Base-by-base conservation (phyloP, 1,284 basidiomycete genomes). In the Ceratobasidium sp. region DNA sequence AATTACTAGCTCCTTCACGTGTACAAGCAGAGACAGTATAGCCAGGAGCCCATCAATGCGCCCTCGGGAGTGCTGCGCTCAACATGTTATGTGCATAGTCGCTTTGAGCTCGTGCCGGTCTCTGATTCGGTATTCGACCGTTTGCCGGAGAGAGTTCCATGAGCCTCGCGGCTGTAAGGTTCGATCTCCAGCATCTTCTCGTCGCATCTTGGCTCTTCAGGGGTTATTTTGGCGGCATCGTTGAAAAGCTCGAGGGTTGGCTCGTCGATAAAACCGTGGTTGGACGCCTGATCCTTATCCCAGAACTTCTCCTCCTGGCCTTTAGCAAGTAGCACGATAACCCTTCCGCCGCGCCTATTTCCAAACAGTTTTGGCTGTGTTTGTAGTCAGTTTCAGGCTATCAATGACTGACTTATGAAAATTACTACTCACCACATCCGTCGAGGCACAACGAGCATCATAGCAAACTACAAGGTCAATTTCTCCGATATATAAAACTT, bases 401-500 rank as follows among this genome's bases (percentile, higher is more conserved):
- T 46, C 20, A 2, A 70, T n/a, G 33, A 10, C 33, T 33, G 17
- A 13, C 50, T 28, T 20, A 64, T 10, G 33, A 33, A 33, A 33
- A 33, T 33, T 33, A 33, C 33, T 12, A 82, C 91, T 80, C 83
- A 97, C 96, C 93, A 98, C 97, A 78, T 97, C 95, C 80, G 99
- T 96, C 0, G 97, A 94, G 15, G 96, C 96, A 85, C 97, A 98
- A 82, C 97, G 95, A 52, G 97, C 93, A 82, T 99, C 98, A 84
- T 99, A 99, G 83, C 97, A 98, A 57, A 98, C 88, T 75, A 98
- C 98, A 83, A 97, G 88, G 84, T 99, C 98, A 23, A 99, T 93
- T 83, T 98, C 97, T 64, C 98, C 98, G 78, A 99, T 99, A 84
- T 99, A 98, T n/a, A 99, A 88, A 79, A 98, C 98, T 85, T 99